A percentile compares a stretch with the other conserved stretches of the same genome.
Conservation (phyloP, 176 grass and related monocot species). For the Aegilops sharonensis region DNA sequence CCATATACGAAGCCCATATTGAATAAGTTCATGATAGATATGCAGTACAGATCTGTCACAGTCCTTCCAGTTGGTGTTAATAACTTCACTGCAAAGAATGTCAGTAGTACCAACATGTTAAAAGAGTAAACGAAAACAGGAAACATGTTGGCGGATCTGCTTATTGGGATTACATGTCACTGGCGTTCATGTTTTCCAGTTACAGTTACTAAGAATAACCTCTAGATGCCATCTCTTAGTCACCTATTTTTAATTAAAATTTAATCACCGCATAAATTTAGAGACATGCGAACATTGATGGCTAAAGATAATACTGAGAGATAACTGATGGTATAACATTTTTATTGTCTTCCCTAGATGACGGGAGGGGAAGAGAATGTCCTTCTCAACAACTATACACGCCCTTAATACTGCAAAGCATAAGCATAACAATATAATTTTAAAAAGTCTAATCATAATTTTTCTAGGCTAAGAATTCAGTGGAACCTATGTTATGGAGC, state of each 20-base stretch:
- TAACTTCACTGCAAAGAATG: slow-evolving; percentile 45
- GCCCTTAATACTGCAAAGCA: slow-evolving; percentile 2
- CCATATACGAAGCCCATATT: slow-evolving; percentile 88
- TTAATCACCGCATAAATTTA: not conserved
- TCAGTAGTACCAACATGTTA: slow-evolving; percentile 26
- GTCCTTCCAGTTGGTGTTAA: slow-evolving; percentile 75
- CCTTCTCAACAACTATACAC: not conserved
- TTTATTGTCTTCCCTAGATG: not conserved
- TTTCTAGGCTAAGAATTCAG: not conserved
- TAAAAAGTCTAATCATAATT: not conserved
- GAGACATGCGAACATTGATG: not conserved
- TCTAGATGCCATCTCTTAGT: not conserved
- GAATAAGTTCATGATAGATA: slow-evolving; percentile 91
- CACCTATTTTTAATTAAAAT: not conserved
- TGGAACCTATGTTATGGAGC: not conserved
- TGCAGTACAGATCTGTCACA: slow-evolving; percentile 76
- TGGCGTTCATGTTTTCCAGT: not conserved
- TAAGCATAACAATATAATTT: not conserved
- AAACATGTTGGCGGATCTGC: slow-evolving; percentile 3
- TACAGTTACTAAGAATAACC: slow-evolving; percentile 12
- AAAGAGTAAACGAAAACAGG: slow-evolving; percentile 6
- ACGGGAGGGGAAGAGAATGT: not conserved
- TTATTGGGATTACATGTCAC: slow-evolving; percentile 14
- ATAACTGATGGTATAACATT: not conserved
- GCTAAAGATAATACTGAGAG: not conserved